A percentile compares a stretch with the other conserved stretches of the same genome.
Conservation (phyloP, 306 rosid genomes). For the Quercus ilex region DNA sequence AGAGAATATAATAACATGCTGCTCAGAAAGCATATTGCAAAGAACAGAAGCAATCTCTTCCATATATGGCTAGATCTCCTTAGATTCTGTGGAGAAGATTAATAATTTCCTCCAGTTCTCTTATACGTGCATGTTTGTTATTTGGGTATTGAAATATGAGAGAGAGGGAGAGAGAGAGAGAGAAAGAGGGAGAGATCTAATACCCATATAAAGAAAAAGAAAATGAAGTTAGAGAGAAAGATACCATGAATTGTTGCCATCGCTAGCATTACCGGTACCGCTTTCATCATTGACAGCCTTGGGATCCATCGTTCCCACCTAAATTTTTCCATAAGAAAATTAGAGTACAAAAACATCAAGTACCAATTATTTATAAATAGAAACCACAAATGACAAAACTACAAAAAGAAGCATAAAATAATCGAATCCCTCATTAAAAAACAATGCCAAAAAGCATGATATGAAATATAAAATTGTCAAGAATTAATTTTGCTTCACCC, state of each 20-base stretch:
- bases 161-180: not conserved
- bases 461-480: not conserved
- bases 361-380: not conserved
- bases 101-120: conserved; percentile 21
- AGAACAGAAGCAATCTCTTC: conserved; percentile 32
- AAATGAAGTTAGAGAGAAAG: not conserved
- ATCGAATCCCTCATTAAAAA: not conserved
- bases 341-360: conserved; percentile 7
- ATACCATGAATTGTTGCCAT: conserved; percentile 76
- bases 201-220: not conserved
- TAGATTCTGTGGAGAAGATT: conserved; percentile 38
- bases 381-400: not conserved
- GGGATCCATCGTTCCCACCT: conserved; percentile 68
- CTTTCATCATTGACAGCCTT: conserved; percentile 68
- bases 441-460: conserved; percentile 9
- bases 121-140: conserved; percentile 36
- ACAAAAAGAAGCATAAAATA: conserved; percentile 26
- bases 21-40: conserved; percentile 26
- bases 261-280: conserved; percentile 73
- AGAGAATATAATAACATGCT: conserved; percentile 9
- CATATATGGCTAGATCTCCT: conserved; percentile 34
- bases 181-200: not conserved
- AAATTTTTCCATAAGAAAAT: not conserved
- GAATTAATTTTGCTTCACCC: not conserved
- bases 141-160: no score